These are phyloP conservation scores for Pontederia crassipes DNA, from an alignment of 176 grass and related monocot genomes.

Conservation along the genomic window DNA sequence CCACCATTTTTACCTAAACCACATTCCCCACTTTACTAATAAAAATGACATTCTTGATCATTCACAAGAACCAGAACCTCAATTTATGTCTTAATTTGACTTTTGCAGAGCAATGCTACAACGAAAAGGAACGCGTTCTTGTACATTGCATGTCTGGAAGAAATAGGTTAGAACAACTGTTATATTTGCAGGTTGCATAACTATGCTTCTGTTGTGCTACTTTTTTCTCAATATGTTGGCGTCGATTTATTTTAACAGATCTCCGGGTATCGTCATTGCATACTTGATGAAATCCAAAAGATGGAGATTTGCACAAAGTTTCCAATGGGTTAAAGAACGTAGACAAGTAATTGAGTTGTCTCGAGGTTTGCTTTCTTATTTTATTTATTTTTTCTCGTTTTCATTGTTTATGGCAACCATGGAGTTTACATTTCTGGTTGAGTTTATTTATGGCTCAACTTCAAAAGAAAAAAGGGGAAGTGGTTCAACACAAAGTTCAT, in stretches of 20 bases:
- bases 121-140: conserved; percentile 10
- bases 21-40: too few species aligned
- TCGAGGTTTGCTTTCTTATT: conserved; percentile 3
- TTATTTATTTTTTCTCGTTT: neutral
- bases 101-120: conserved; percentile 10
- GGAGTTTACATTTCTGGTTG: neutral
- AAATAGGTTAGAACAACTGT: conserved; percentile 5
- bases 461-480: too few species aligned
- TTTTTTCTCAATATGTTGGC: too few species aligned
- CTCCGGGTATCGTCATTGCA: conserved; percentile 15
- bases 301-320: conserved; percentile 17
- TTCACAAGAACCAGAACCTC: too few species aligned
- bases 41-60: too few species aligned
- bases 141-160: conserved; percentile 16
- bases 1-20: too few species aligned
- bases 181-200: neutral
- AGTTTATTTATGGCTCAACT: too few species aligned
- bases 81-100: neutral
- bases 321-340: conserved; percentile 16
- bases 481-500: too few species aligned
- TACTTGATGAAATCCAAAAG: conserved; percentile 22
- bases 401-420: neutral
- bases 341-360: conserved; percentile 6
- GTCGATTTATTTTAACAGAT: conserved; percentile 5
- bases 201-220: neutral